phyloP scores from a whole-genome alignment of 345 rosid species.

The Arabis alpina region DNA sequence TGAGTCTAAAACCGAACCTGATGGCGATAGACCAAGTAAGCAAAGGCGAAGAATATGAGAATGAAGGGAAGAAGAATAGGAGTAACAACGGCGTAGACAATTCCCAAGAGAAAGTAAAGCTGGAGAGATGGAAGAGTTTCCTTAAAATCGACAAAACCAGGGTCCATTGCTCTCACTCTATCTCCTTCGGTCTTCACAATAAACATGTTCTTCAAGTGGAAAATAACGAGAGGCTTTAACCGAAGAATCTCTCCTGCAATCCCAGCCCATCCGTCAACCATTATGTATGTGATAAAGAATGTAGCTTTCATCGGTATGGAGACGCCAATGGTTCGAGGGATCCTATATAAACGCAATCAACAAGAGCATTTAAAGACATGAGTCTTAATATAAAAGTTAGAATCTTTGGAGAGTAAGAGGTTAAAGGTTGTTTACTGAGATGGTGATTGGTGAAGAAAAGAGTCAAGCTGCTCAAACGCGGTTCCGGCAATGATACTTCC shows the following conservation, averaged over 20 bases:
- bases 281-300: slow-evolving; percentile 90
- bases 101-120: slow-evolving; percentile 91
- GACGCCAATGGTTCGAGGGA: slow-evolving; percentile 94
- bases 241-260: slow-evolving; percentile 93
- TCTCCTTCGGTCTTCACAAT: slow-evolving; percentile 90
- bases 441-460: slow-evolving; percentile 92
- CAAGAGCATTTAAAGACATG: not conserved
- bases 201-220: slow-evolving; percentile 91
- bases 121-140: slow-evolving; percentile 92
- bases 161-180: slow-evolving; percentile 83
- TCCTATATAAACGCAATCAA: slow-evolving; percentile 51
- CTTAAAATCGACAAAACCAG: slow-evolving; percentile 79
- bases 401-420: slow-evolving; percentile 20
- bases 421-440: slow-evolving; percentile 61
- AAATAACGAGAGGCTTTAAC: slow-evolving; percentile 78
- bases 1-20: slow-evolving; percentile 59
- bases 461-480: slow-evolving; percentile 83
- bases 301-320: slow-evolving; percentile 99
- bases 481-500: slow-evolving; percentile 96
- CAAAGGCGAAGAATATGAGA: slow-evolving; percentile 85
- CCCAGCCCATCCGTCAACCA: slow-evolving; percentile 99
- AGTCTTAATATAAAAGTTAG: slow-evolving; percentile 1
- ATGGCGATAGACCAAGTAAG: slow-evolving; percentile 94
- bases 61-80: slow-evolving; percentile 97
- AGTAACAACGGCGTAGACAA: slow-evolving; percentile 89